These are phyloP conservation scores for Telopea speciosissima DNA, from an alignment of 177 flowering plant species.

Conservation along the genomic window DNA sequence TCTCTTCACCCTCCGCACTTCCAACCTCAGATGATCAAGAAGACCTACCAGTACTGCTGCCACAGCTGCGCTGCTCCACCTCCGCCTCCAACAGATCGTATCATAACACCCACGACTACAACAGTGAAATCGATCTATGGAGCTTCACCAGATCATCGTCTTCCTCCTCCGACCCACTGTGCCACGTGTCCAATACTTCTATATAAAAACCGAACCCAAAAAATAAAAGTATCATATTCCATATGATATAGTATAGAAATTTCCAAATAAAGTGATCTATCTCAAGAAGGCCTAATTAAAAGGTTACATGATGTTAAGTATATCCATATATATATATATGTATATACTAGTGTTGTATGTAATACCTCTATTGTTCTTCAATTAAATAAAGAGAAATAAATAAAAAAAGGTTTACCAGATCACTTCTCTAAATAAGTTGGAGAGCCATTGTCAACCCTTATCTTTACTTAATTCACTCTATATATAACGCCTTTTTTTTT, in stretches of 20 bases:
- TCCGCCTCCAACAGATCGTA: conserved; percentile 17
- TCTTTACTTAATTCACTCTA: conserved; percentile 26
- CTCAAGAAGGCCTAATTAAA: no score
- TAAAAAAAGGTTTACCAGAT: no score
- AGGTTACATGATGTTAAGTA: no score
- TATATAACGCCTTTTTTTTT: background rate
- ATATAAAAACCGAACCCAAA: background rate
- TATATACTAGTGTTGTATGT: no score
- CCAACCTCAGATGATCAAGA: conserved; percentile 14
- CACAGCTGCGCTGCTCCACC: conserved; percentile 13
- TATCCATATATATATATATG: background rate
- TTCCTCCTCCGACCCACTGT: conserved; percentile 49
- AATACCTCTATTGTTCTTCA: no score
- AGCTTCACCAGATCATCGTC: conserved; percentile 46
- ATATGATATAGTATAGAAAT: background rate
- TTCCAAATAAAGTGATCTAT: background rate
- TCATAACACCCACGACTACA: conserved; percentile 21
- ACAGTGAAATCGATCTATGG: conserved; percentile 53
- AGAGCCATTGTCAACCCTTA: conserved; percentile 31
- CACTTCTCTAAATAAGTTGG: conserved; percentile 12
- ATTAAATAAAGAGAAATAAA: no score
- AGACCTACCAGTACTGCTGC: conserved; percentile 12
- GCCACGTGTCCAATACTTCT: conserved; percentile 36
- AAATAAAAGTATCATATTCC: background rate
- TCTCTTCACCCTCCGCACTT: conserved; percentile 20